Evolutionary conservation across 176 grass and related monocot species (phyloP).

Genomic region (Oryza longistaminata): DNA sequence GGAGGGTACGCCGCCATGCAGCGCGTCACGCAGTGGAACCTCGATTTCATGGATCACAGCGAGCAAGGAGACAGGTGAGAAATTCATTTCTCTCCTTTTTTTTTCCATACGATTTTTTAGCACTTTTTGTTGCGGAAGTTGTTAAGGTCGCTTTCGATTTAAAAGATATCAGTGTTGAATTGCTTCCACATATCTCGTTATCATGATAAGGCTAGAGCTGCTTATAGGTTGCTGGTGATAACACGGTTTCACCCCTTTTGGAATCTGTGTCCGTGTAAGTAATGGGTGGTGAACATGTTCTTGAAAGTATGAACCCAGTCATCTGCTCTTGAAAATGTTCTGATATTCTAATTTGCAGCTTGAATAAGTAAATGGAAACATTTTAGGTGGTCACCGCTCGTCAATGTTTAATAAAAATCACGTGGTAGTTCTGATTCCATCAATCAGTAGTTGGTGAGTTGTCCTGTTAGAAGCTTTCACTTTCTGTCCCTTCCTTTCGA

Average conservation of each 20-base stretch:
- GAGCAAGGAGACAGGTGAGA: slow-evolving; percentile 88
- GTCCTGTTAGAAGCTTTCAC: slow-evolving; percentile 6
- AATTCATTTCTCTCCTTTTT: neutral
- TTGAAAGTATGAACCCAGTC: slow-evolving; percentile 9
- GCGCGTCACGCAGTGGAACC: slow-evolving; percentile 86
- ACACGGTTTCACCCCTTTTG: slow-evolving; percentile 9
- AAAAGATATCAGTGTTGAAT: slow-evolving; percentile 10
- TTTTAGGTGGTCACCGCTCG: slow-evolving; percentile 7
- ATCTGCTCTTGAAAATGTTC: neutral
- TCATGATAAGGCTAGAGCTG: slow-evolving; percentile 27
- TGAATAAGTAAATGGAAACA: neutral
- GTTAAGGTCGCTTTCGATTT: slow-evolving; percentile 16
- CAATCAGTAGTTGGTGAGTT: neutral
- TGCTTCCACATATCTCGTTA: slow-evolving; percentile 19
- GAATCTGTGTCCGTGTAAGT: neutral
- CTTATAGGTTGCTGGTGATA: slow-evolving; percentile 14
- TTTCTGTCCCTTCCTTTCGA: slow-evolving; percentile 38
- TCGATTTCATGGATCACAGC: slow-evolving; percentile 91
- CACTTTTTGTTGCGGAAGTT: neutral
- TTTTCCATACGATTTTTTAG: slow-evolving; percentile 6
- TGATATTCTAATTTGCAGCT: slow-evolving; percentile 16
- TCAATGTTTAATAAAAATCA: neutral
- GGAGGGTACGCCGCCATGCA: slow-evolving; percentile 96
- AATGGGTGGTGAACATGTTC: slow-evolving; percentile 12
- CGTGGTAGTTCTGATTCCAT: neutral